Base-by-base conservation (phyloP, 2,329 filamentous ascomycete genomes). In the Colletotrichum sp. region DNA sequence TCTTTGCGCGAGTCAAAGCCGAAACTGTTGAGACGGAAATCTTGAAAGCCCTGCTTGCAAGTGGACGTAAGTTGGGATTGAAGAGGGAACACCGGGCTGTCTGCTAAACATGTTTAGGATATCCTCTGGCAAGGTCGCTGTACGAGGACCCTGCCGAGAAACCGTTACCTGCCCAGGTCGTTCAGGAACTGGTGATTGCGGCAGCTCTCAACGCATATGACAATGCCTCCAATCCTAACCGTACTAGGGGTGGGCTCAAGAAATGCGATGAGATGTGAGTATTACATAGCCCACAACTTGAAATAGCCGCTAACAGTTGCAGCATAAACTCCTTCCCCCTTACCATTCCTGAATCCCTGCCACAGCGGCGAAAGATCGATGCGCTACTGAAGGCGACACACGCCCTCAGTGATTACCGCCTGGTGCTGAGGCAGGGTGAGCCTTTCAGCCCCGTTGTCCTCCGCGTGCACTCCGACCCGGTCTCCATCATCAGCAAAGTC, bases 151-250 rank as follows among this genome's bases (percentile, higher is more conserved):
- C 87, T 0, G 81, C 85, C 3, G 86, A 90, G 21, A 84, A 82
- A 5, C 89, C 90, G 6, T 85, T 95, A 5, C 80, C 88, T 3
- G 80, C 82, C 4, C 83, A 88, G 5, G 82, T 88, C 8, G 84
- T 95, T 2, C 90, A 92, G 80, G 88, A 91, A 6, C 91, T 92
- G 2, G 87, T 95, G 10, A 86, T 94, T 57, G 87, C 88, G 2
- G 88, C 92, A 63, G 93, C 93, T 2, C 90, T 96, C 86, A 88
- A 90, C 70, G 90, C 93, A 6, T 97, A 96, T 81, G 95, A 97
- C 80, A 95, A 95, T 81, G 95, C 95, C 5, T 95, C 93, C 26
- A 97, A 97, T 80, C 94, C 94, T 1, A 96, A 96, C 79, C 91
- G 92, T 71, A 94, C 91, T 3, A 89, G 95, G 78, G 95, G 95